phyloP scores from a whole-genome alignment of 371 early-diverging fungal species.

The Funneliformis caledonium region DNA sequence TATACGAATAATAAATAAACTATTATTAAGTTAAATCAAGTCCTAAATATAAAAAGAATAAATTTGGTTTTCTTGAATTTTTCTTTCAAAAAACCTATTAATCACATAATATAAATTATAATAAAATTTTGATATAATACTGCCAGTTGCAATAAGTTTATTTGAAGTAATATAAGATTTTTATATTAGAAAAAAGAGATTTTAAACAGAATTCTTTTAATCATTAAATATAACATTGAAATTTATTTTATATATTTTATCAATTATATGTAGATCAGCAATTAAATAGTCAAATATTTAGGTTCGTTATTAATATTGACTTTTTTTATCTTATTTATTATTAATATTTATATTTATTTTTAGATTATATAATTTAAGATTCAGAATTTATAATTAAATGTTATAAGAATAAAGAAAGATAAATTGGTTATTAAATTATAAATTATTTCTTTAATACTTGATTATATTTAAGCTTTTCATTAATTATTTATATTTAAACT shows the following conservation, averaged over 20 bases:
- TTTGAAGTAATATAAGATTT: background rate
- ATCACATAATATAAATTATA: background rate
- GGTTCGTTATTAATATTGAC: too few species aligned
- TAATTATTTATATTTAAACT: too few species aligned
- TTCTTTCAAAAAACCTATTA: background rate
- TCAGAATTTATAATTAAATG: too few species aligned
- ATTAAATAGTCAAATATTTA: too few species aligned
- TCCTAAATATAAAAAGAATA: background rate
- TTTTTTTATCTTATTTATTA: too few species aligned
- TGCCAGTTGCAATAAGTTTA: background rate
- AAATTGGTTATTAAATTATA: too few species aligned
- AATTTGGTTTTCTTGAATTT: background rate
- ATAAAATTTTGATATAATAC: background rate
- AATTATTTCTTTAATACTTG: too few species aligned
- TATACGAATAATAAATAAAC: background rate
- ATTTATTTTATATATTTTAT: background rate
- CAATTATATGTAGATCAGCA: slow-evolving; percentile 4
- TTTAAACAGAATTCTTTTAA: background rate
- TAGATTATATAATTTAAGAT: too few species aligned
- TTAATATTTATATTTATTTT: too few species aligned
- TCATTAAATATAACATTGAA: background rate
- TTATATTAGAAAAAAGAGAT: slow-evolving; percentile 4
- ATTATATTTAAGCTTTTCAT: too few species aligned
- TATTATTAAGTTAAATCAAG: slow-evolving; percentile 1
- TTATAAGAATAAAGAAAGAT: too few species aligned